Conservation (phyloP, 257 asterid genomes). For the Rhazya stricta region DNA sequence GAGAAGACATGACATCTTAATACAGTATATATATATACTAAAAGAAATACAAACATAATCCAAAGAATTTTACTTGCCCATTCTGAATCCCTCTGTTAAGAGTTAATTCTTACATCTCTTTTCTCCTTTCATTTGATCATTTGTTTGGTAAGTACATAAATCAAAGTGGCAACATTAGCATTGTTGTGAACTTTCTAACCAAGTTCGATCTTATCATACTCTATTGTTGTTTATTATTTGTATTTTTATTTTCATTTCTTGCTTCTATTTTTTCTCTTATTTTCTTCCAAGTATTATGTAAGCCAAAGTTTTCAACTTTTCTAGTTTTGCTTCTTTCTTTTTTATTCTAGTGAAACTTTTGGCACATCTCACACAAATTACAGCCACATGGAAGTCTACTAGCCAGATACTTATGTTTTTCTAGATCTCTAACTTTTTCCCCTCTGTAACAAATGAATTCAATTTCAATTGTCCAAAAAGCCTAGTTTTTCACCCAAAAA, state of each 20-base stretch:
- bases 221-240: background rate
- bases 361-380: background rate
- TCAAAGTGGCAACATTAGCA: background rate
- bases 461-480: background rate
- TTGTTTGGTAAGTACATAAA: background rate
- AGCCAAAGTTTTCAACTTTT: background rate
- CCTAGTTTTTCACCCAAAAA: background rate
- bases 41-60: background rate
- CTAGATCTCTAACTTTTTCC: background rate
- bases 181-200: background rate
- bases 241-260: background rate
- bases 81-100: background rate
- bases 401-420: background rate
- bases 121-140: background rate
- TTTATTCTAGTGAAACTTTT: background rate
- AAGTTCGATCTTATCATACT: background rate
- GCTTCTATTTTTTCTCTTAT: background rate
- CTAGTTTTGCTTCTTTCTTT: background rate
- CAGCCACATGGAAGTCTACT: background rate
- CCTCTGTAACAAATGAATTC: background rate
- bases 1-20: constrained; percentile 15
- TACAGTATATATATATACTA: background rate
- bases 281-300: background rate
- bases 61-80: background rate
- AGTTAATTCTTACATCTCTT: background rate